These are phyloP conservation scores for Melocanna baccifera DNA, from an alignment of 176 grass and related monocot species.

Conservation along the genomic window DNA sequence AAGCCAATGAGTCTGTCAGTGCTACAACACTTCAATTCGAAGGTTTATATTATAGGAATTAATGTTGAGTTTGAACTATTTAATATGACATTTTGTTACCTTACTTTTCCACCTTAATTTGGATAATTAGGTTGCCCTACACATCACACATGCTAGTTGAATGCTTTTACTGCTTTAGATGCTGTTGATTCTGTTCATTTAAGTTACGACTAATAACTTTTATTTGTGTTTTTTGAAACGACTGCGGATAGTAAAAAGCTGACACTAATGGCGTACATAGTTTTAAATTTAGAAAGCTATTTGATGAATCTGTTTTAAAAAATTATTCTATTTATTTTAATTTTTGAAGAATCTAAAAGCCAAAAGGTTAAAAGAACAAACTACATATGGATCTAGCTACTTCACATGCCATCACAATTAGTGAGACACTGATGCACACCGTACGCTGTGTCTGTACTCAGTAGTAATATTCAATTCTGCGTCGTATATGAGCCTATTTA, in stretches of 20 bases:
- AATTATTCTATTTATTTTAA: too few species aligned
- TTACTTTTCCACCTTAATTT: not conserved
- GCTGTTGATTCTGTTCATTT: not conserved
- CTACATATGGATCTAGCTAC: not conserved
- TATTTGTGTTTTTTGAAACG: too few species aligned
- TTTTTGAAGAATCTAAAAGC: too few species aligned
- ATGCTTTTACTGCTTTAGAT: not conserved
- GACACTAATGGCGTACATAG: too few species aligned
- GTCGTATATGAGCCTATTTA: not conserved
- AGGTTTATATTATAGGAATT: not conserved
- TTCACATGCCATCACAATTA: not conserved
- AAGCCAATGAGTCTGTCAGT: not conserved
- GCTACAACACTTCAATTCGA: not conserved
- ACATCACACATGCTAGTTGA: not conserved
- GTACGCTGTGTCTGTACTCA: not conserved
- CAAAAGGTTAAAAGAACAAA: not conserved
- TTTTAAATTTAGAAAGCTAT: too few species aligned
- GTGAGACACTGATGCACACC: not conserved
- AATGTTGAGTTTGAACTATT: not conserved
- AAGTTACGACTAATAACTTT: too few species aligned
- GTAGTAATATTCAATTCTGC: not conserved
- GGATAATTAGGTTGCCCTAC: not conserved
- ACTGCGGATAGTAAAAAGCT: rapidly evolving
- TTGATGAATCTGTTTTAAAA: too few species aligned
- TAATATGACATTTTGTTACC: not conserved